A percentile compares a stretch with the other conserved stretches of the same genome.
These are phyloP conservation scores for Leucocoprinus leucothites DNA, from an alignment of 768 basidiomycete species.

Conservation along the genomic window DNA sequence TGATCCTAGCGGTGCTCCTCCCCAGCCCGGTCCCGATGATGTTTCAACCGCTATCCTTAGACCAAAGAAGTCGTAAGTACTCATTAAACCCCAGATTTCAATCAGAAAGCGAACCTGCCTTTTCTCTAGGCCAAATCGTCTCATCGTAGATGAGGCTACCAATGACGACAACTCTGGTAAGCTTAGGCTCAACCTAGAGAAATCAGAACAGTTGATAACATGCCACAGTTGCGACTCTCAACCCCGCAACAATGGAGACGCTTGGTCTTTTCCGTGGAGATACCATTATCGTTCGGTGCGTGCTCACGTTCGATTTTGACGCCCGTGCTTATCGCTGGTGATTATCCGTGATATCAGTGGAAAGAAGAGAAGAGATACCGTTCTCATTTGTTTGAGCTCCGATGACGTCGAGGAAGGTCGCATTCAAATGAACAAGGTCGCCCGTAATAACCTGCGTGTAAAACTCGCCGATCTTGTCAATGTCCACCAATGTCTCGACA, in stretches of 20 bases:
- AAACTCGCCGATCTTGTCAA: constrained; percentile 96
- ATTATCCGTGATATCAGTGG: constrained; percentile 51
- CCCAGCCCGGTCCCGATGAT: constrained; percentile 86
- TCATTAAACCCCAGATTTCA: neutral
- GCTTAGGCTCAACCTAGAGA: constrained; percentile 14
- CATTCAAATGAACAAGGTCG: constrained; percentile 99
- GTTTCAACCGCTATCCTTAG: constrained; percentile 92
- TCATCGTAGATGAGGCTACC: constrained; percentile 93
- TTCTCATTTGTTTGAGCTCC: constrained; percentile 92
- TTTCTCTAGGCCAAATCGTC: constrained; percentile 80
- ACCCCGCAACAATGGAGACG: constrained; percentile 95
- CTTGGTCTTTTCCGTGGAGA: constrained; percentile 95
- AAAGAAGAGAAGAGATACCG: constrained; percentile 97
- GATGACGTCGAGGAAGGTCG: constrained; percentile 98
- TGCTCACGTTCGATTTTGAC: neutral
- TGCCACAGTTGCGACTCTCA: constrained; percentile 81
- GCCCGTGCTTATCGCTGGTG: neutral
- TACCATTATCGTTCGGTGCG: constrained; percentile 88
- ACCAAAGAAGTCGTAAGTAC: constrained; percentile 93
- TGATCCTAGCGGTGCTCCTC: constrained; percentile 27
- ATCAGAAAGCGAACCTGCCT: constrained; percentile 16
- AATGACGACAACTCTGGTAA: constrained; percentile 95
- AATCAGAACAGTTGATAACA: constrained; percentile 10
- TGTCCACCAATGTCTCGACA: constrained; percentile 94
- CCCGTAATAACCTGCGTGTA: constrained; percentile 97